Base-by-base conservation (phyloP, 192 early-diverging fungal species). In the Coemansia aciculifera region DNA sequence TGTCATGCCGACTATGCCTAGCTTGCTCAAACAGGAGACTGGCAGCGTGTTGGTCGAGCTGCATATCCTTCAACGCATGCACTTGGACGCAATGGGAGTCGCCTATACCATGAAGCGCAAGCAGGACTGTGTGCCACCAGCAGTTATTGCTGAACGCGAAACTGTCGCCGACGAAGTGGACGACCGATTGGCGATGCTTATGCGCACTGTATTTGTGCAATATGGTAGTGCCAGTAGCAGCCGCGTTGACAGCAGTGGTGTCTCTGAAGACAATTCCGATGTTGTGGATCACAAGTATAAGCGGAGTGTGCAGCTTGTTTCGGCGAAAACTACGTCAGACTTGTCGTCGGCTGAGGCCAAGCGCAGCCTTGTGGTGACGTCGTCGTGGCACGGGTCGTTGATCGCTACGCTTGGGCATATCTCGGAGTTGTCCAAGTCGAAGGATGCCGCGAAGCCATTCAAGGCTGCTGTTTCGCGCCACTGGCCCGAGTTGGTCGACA, bases 21-120 rank as follows among this genome's bases (percentile, higher is more conserved):
- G 95, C 62, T 66, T 98, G 46, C 85, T 96, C 27, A 95, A 94
- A 68, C 94, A 95, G 73, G 96, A 98, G 78, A 93, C 94, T 12
- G 83, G 78, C 29, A 89, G 85, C 70, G 86, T 88, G 51, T 80
- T 89, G 69, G 84, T 91, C 66, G 76, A 87, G 69, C 83, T 85
- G 42, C 86, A 75, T 63, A 91, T 94, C 31, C 80, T 97, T 64
- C 87, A 90, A 71, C 91, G 91, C 64, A 91, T 93, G 88, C 88
- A 90, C 32, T 37, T 59, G 19, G 79, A 87, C 23, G 81, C 79
- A 1, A 40, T 77, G 12, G 74, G 71, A 4, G 56, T 62, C 1
- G 44, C 36, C 2, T 38, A 56, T 70, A 2, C 40, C 0, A 27
- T 27, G 27, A 27, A 27, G 27, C 27, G 27, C 27, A 9, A 49